Evolutionary conservation across 768 basidiomycete species (phyloP).

Genomic region (Gyrodon lividus): DNA sequence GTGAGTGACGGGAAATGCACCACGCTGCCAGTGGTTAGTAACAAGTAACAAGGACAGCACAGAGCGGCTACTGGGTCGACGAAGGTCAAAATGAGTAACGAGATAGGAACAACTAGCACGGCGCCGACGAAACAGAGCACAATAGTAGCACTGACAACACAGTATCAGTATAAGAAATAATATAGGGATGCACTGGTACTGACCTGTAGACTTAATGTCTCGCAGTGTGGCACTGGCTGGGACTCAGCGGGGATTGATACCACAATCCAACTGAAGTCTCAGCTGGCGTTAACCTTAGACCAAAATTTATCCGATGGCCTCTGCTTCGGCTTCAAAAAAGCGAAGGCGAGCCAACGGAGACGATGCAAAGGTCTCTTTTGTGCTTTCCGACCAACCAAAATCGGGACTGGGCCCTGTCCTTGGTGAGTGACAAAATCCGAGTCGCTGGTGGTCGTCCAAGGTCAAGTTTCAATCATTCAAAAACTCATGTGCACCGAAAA

Average conservation of each 20-base stretch:
- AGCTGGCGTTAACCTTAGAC: constrained; percentile 18
- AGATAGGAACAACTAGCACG: constrained; percentile 17
- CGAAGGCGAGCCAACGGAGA: constrained; percentile 46
- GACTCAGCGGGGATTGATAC: not conserved
- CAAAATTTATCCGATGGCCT: constrained; percentile 15
- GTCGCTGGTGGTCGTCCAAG: constrained; percentile 27
- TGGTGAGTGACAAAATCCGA: constrained; percentile 40
- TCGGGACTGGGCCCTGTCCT: constrained; percentile 50
- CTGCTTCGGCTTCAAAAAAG: constrained; percentile 40
- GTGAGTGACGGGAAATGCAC: constrained; percentile 10
- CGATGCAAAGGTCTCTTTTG: constrained; percentile 35
- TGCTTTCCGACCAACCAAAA: constrained; percentile 34
- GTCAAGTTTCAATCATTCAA: constrained; percentile 6
- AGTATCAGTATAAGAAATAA: constrained; percentile 12
- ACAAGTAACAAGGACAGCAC: constrained; percentile 19
- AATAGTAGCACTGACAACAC: constrained; percentile 10
- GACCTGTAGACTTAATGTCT: constrained; percentile 16
- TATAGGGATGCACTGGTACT: constrained; percentile 19
- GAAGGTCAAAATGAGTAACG: constrained; percentile 20
- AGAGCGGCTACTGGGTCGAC: constrained; percentile 12
- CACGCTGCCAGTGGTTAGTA: constrained; percentile 9
- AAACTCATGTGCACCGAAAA: constrained; percentile 5
- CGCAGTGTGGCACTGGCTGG: constrained; percentile 15
- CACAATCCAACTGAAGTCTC: constrained; percentile 1
- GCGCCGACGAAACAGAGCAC: constrained; percentile 19